These are phyloP conservation scores for Aquanectria penicillioides DNA, from an alignment of 2,329 filamentous ascomycete genomes.

Conservation along the genomic window DNA sequence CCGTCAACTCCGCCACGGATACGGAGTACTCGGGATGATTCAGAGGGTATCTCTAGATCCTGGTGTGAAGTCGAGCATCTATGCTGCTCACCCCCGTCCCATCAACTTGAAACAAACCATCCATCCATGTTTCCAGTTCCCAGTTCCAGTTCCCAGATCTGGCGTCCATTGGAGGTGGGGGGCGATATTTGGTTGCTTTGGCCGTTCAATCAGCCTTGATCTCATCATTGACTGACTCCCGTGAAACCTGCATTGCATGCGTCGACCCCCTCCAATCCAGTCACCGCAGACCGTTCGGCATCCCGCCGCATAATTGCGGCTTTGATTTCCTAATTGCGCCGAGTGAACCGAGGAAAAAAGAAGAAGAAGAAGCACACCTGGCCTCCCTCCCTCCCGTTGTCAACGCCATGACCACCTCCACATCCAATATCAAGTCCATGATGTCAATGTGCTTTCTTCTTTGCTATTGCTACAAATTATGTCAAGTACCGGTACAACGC, in stretches of 20 bases:
- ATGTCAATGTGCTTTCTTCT: slow-evolving; percentile 10
- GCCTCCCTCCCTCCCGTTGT: too few relatives aligned
- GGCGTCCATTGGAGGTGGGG: background rate
- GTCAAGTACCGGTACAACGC: too few relatives aligned
- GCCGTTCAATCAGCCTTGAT: background rate
- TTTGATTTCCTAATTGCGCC: background rate
- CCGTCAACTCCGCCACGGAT: background rate
- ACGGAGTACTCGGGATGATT: background rate
- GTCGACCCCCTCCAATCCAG: too few relatives aligned
- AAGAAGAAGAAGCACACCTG: background rate
- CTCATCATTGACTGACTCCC: slow-evolving; percentile 16
- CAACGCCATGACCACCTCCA: background rate
- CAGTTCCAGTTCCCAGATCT: background rate
- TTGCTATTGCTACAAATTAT: slow-evolving; percentile 4
- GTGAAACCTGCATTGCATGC: background rate
- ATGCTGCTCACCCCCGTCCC: background rate
- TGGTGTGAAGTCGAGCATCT: background rate
- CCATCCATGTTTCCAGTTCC: too few relatives aligned
- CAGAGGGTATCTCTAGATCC: background rate
- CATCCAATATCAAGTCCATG: background rate
- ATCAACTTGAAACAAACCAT: slow-evolving; percentile 18
- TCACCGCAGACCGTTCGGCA: too few relatives aligned
- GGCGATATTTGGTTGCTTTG: background rate
- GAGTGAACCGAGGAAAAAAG: background rate
- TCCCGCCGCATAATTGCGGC: background rate